Conservation (phyloP, 345 rosid species). For the Aegle marmelos region DNA sequence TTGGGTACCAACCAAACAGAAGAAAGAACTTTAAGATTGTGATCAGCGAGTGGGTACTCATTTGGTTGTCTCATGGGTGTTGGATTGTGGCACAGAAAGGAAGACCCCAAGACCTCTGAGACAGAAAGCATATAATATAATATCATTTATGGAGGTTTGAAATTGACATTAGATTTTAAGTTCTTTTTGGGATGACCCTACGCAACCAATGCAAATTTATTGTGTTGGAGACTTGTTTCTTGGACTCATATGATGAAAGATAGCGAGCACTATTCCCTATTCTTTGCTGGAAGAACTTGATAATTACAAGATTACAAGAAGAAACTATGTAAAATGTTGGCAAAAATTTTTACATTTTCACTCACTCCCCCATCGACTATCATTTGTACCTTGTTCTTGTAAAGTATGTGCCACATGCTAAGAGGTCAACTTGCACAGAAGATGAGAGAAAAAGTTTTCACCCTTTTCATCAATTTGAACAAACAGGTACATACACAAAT, state of each 20-base stretch:
- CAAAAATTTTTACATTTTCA: slow-evolving; percentile 30
- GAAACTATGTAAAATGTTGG: slow-evolving; percentile 20
- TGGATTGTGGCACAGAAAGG: slow-evolving; percentile 46
- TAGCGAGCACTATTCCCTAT: slow-evolving; percentile 21
- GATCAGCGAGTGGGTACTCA: neutral
- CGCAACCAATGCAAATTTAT: neutral
- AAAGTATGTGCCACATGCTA: slow-evolving; percentile 16
- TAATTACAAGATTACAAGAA: slow-evolving; percentile 41
- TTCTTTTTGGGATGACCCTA: neutral
- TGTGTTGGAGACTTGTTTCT: slow-evolving; percentile 27
- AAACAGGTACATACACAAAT: neutral
- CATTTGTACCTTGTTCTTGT: slow-evolving; percentile 40
- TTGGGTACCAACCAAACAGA: slow-evolving; percentile 10
- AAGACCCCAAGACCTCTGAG: slow-evolving; percentile 34
- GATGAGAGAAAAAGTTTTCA: neutral
- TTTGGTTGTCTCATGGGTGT: slow-evolving; percentile 42
- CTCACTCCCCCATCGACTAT: slow-evolving; percentile 44
- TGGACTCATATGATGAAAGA: slow-evolving; percentile 17
- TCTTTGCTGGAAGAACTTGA: slow-evolving; percentile 24
- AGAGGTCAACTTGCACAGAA: slow-evolving; percentile 16
- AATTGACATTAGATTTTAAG: slow-evolving; percentile 30
- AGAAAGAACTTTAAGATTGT: neutral
- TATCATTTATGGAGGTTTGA: slow-evolving; percentile 11
- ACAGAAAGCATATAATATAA: slow-evolving; percentile 32
- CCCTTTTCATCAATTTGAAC: slow-evolving; percentile 8